Evolutionary conservation across 73 alveolate genomes (phyloP).

Genomic region (Paramecium primaurelia): DNA sequence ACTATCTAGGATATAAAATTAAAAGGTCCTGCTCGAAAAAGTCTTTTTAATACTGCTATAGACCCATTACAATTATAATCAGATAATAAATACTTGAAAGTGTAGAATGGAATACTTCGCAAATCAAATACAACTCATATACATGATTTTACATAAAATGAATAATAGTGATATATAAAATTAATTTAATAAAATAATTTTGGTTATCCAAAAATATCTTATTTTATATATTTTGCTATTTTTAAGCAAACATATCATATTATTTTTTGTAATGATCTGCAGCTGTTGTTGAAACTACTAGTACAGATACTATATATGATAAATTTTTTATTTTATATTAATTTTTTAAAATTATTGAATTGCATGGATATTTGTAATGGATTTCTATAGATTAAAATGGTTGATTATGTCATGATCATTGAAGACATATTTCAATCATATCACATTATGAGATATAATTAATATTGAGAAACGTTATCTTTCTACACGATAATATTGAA

Average conservation of each 20-base stretch:
- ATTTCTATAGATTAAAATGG: too few relatives aligned
- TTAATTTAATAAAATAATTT: neutral
- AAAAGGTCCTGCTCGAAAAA: neutral
- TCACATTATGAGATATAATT: neutral
- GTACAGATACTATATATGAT: too few relatives aligned
- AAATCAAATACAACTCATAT: conserved; percentile 4
- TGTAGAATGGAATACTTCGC: neutral
- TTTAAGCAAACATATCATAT: neutral
- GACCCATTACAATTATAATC: neutral
- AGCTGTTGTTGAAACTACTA: too few relatives aligned
- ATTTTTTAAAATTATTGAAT: too few relatives aligned
- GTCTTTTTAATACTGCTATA: neutral
- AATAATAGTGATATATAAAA: neutral
- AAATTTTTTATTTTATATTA: too few relatives aligned
- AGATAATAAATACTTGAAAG: neutral
- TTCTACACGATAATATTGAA: neutral
- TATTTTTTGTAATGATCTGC: too few relatives aligned
- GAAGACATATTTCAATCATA: neutral
- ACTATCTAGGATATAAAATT: neutral
- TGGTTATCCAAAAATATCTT: conserved; percentile 22
- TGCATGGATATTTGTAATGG: too few relatives aligned
- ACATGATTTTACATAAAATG: neutral
- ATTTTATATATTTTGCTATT: neutral
- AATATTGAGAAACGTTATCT: too few relatives aligned
- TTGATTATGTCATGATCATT: too few relatives aligned